A percentile compares a stretch with the other conserved stretches of the same genome.
Evolutionary conservation across 352 stramenopile genomes (phyloP).

Genomic region (Globisporangium carolinianum): DNA sequence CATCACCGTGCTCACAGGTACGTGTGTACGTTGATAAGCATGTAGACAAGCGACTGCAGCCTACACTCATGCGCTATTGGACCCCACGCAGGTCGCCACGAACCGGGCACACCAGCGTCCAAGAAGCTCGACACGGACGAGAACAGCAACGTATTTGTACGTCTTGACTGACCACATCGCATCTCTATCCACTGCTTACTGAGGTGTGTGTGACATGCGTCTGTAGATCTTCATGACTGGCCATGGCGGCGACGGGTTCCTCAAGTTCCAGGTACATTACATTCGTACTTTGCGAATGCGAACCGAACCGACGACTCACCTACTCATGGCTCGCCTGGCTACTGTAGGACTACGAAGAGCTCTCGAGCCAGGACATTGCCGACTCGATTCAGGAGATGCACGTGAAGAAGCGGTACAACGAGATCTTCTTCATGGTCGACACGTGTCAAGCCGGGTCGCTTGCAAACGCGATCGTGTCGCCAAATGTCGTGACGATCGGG

Average conservation of each 20-base stretch:
- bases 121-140: constrained; percentile 87
- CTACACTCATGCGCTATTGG: neutral
- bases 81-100: constrained; percentile 55
- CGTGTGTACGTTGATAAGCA: neutral
- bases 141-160: constrained; percentile 87
- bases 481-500: constrained; percentile 91
- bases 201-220: neutral
- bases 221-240: constrained; percentile 88
- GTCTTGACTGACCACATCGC: constrained; percentile 12
- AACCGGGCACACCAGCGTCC: constrained; percentile 81
- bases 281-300: no score
- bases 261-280: constrained; percentile 93
- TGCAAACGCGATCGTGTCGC: constrained; percentile 73
- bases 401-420: constrained; percentile 90
- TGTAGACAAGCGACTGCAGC: no score
- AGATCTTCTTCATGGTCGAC: constrained; percentile 97
- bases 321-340: no score
- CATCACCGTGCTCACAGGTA: constrained; percentile 89
- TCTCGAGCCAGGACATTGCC: constrained; percentile 92
- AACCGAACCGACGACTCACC: no score
- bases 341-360: constrained; percentile 90
- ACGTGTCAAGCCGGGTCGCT: constrained; percentile 96
- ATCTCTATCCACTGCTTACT: constrained; percentile 19
- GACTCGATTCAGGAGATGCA: constrained; percentile 93
- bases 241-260: constrained; percentile 95